Conservation (phyloP, 192 early-diverging fungal genomes). For the Mortierella alpina region DNA sequence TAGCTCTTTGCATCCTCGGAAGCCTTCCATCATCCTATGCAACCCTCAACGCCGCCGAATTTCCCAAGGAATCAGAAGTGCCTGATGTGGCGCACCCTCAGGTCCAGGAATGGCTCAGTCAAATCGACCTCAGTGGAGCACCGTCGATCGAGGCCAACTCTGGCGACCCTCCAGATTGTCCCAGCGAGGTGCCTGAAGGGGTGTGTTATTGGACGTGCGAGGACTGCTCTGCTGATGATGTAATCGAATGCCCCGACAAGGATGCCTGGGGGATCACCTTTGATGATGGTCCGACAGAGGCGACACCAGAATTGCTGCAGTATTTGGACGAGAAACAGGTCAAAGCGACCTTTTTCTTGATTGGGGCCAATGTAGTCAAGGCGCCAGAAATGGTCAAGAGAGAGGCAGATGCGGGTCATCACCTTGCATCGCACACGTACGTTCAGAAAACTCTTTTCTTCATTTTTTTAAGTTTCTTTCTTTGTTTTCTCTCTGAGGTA, state of each 20-base stretch:
- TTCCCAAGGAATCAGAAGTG: too few species aligned
- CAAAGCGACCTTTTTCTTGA: conserved; percentile 73
- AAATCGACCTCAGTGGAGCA: conserved; percentile 25
- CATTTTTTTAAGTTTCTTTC: neutral
- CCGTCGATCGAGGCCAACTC: conserved; percentile 14
- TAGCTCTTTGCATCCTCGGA: too few species aligned
- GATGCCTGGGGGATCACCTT: conserved; percentile 68
- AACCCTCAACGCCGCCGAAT: too few species aligned
- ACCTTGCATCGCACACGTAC: conserved; percentile 35
- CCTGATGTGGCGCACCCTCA: neutral
- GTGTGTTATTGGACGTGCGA: conserved; percentile 62
- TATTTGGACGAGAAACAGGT: conserved; percentile 57
- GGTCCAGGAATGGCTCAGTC: conserved; percentile 36
- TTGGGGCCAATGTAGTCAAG: conserved; percentile 67
- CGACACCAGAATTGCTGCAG: conserved; percentile 57
- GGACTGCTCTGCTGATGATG: conserved; percentile 54
- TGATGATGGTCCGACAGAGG: conserved; percentile 73
- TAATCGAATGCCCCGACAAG: conserved; percentile 52
- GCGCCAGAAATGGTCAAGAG: conserved; percentile 37
- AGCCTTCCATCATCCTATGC: too few species aligned
- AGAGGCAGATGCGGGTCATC: conserved; percentile 23
- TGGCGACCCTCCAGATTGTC: conserved; percentile 22
- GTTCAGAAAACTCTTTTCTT: neutral
- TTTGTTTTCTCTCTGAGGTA: neutral
- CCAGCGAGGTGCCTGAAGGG: neutral